These are phyloP conservation scores for Ustilago esculenta DNA, from an alignment of 1,284 basidiomycete species.

Conservation along the genomic window DNA sequence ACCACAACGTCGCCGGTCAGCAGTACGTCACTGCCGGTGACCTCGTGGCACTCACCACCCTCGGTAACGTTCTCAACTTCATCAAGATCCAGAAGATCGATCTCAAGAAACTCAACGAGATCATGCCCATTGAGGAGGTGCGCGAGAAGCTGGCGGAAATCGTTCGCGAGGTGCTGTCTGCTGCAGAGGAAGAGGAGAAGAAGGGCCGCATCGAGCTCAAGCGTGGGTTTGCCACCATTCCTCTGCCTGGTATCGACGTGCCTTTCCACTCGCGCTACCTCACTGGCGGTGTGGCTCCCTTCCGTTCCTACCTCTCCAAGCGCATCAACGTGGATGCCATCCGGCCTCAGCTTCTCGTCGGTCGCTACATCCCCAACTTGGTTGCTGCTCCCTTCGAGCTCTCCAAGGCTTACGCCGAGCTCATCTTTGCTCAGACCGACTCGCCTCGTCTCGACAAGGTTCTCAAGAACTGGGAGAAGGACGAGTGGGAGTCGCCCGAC, in stretches of 20 bases:
- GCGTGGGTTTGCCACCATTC: slow-evolving; percentile 79
- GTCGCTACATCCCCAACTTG: slow-evolving; percentile 90
- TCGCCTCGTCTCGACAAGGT: slow-evolving; percentile 93
- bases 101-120: slow-evolving; percentile 86
- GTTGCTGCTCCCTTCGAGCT: slow-evolving; percentile 94
- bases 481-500: slow-evolving; percentile 82
- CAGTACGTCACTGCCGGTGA: slow-evolving; percentile 88
- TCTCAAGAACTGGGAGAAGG: slow-evolving; percentile 90
- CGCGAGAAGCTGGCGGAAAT: slow-evolving; percentile 92
- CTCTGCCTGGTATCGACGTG: slow-evolving; percentile 89
- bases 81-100: slow-evolving; percentile 97
- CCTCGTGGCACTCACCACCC: slow-evolving; percentile 86
- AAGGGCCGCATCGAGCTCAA: slow-evolving; percentile 93
- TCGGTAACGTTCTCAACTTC: slow-evolving; percentile 96
- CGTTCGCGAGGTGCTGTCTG: slow-evolving; percentile 81
- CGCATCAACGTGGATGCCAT: slow-evolving; percentile 82
- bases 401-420: slow-evolving; percentile 86
- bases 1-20: slow-evolving; percentile 88
- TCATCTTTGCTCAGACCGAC: slow-evolving; percentile 73
- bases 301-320: slow-evolving; percentile 93
- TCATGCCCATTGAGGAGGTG: slow-evolving; percentile 83
- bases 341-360: slow-evolving; percentile 80
- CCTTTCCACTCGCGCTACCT: slow-evolving; percentile 99
- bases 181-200: slow-evolving; percentile 79
- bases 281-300: slow-evolving; percentile 93